Percentiles rank a stretch among this genome's conserved stretches.
Conservation (phyloP, 805 yeast species). For the Kockiozyma suomiensis region DNA sequence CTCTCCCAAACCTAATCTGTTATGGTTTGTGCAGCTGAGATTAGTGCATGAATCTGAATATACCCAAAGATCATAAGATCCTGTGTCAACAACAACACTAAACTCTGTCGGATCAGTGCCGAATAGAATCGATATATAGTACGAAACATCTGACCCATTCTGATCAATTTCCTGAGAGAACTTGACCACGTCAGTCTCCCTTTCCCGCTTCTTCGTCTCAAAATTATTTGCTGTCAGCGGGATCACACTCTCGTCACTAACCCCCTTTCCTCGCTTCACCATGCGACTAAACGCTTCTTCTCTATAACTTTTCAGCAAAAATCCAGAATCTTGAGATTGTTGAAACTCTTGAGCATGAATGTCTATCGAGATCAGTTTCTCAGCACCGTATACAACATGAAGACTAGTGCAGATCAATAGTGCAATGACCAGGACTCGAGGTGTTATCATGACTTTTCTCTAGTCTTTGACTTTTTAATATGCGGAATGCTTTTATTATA, state of each 20-base stretch:
- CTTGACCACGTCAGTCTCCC: not conserved
- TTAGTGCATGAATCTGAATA: slow-evolving; percentile 56
- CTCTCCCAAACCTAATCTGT: slow-evolving; percentile 21
- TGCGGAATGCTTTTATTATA: too few relatives aligned
- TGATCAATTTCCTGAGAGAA: slow-evolving; percentile 29
- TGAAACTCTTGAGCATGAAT: not conserved
- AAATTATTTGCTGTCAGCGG: not conserved
- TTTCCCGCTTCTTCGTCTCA: not conserved
- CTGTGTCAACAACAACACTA: slow-evolving; percentile 64
- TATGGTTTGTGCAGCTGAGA: slow-evolving; percentile 48
- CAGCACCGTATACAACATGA: not conserved
- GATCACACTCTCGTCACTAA: not conserved
- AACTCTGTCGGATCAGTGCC: slow-evolving; percentile 42
- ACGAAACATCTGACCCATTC: slow-evolving; percentile 39
- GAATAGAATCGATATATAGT: slow-evolving; percentile 36
- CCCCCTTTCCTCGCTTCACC: not conserved
- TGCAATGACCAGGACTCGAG: not conserved
- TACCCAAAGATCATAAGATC: slow-evolving; percentile 66
- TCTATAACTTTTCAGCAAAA: not conserved
- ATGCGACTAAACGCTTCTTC: not conserved
- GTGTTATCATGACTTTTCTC: slow-evolving; percentile 1
- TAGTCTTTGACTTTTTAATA: too few relatives aligned
- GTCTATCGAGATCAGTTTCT: not conserved
- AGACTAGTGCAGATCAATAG: not conserved
- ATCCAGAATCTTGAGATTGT: not conserved